These are phyloP conservation scores for Pinus tabuliformis DNA, from an alignment of 75 land plant species.

Conservation along the genomic window DNA sequence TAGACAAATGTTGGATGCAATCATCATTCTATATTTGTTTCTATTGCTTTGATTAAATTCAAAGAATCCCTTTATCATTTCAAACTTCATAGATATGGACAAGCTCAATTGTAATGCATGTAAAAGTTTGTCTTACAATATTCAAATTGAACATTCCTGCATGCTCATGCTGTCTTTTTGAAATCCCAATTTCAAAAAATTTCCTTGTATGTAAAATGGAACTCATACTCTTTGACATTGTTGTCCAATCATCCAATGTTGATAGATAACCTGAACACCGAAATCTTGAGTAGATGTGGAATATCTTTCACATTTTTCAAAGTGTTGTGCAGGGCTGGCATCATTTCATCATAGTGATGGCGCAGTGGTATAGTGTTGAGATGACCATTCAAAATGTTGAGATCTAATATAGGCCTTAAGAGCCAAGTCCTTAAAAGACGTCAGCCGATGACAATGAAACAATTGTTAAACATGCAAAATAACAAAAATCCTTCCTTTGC, in stretches of 20 bases:
- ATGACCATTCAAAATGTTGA: constrained; percentile 66
- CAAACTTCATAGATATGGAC: constrained; percentile 2
- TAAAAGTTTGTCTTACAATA: constrained; percentile 58
- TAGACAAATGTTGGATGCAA: constrained; percentile 77
- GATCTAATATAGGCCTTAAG: constrained; percentile 85
- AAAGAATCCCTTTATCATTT: constrained; percentile 46
- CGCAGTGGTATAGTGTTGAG: constrained; percentile 85
- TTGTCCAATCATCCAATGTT: constrained; percentile 68
- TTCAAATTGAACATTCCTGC: constrained; percentile 32
- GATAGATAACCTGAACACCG: constrained; percentile 67
- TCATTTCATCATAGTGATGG: constrained; percentile 66
- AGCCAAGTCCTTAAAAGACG: constrained; percentile 70
- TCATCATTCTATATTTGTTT: constrained; percentile 65
- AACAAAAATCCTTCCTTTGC: constrained; percentile 85
- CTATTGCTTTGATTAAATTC: constrained; percentile 73
- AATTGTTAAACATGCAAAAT: not conserved
- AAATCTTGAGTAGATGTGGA: constrained; percentile 76
- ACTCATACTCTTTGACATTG: constrained; percentile 73
- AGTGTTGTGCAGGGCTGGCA: constrained; percentile 56
- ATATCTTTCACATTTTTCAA: constrained; percentile 81
- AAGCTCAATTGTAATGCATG: constrained; percentile 59
- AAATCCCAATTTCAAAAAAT: constrained; percentile 78
- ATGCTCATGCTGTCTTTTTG: constrained; percentile 57
- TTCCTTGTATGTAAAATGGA: constrained; percentile 69
- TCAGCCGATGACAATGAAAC: not conserved